Evolutionary conservation across 306 rosid species (phyloP).

Genomic region (Elaeagnus macrophylla): DNA sequence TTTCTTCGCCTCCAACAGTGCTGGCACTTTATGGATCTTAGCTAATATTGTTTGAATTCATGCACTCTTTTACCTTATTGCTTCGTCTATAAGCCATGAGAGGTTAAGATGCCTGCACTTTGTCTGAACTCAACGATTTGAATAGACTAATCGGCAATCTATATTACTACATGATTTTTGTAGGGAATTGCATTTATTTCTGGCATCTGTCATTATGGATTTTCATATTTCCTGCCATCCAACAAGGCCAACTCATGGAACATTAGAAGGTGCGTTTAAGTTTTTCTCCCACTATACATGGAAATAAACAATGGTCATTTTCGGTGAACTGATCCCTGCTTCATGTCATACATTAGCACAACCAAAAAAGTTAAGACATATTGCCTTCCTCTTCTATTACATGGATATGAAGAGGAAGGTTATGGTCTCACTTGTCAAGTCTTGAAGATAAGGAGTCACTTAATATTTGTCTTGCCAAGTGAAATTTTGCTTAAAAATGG

Average conservation of each 20-base stretch:
- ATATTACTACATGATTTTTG: constrained; percentile 1
- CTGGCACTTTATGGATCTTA: too few species aligned
- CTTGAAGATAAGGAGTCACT: too few species aligned
- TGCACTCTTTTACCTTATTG: neutral
- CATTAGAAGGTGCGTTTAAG: constrained; percentile 55
- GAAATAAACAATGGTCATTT: constrained; percentile 1
- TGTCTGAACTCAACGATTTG: too few species aligned
- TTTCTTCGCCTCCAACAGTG: too few species aligned
- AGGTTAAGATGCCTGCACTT: neutral
- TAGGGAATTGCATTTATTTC: constrained; percentile 81
- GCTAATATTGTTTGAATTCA: neutral
- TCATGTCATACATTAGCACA: neutral
- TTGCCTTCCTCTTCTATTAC: neutral
- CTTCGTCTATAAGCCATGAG: constrained; percentile 1
- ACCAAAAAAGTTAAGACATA: neutral
- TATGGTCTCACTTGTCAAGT: neutral
- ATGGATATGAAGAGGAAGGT: neutral
- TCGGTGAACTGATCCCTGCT: constrained; percentile 4
- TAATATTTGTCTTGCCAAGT: too few species aligned
- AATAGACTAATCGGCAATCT: too few species aligned
- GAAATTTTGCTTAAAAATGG: too few species aligned
- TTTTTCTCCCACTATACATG: constrained; percentile 20
- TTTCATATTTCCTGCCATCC: constrained; percentile 52
- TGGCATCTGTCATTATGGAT: constrained; percentile 52
- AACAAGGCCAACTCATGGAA: constrained; percentile 49